A percentile compares a stretch with the other conserved stretches of the same genome.
Evolutionary conservation across 2,329 filamentous ascomycete genomes (phyloP).

Genomic region (Cordyceps fumosorosea): DNA sequence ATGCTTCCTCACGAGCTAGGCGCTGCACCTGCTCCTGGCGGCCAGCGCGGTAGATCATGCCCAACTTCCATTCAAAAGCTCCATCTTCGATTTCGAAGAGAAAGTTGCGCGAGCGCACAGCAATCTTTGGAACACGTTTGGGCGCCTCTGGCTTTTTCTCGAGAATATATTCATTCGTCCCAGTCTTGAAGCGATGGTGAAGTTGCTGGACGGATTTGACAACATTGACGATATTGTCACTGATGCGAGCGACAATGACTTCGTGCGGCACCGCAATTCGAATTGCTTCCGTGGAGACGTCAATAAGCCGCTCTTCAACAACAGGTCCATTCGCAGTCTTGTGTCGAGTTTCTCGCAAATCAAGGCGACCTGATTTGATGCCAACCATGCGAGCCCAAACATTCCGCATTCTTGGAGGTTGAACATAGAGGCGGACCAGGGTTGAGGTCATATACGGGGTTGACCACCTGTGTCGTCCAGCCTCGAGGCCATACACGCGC

Average conservation of each 20-base stretch:
- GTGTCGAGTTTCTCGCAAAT: slow-evolving; percentile 69
- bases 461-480: slow-evolving; percentile 81
- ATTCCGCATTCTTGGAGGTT: slow-evolving; percentile 72
- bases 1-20: slow-evolving; percentile 83
- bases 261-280: slow-evolving; percentile 86
- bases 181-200: slow-evolving; percentile 86
- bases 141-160: slow-evolving; percentile 80
- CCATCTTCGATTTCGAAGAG: slow-evolving; percentile 93
- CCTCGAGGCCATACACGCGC: slow-evolving; percentile 76
- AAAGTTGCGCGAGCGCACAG: slow-evolving; percentile 71
- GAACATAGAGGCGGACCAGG: slow-evolving; percentile 77
- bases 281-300: slow-evolving; percentile 78
- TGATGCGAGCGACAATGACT: slow-evolving; percentile 78
- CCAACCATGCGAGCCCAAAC: slow-evolving; percentile 85
- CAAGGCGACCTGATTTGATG: slow-evolving; percentile 72
- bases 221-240: slow-evolving; percentile 89
- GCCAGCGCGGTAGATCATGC: slow-evolving; percentile 86
- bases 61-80: slow-evolving; percentile 94
- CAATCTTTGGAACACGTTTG: slow-evolving; percentile 80
- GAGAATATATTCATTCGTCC: slow-evolving; percentile 80
- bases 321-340: slow-evolving; percentile 54
- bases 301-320: slow-evolving; percentile 73
- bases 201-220: slow-evolving; percentile 83
- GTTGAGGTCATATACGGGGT: slow-evolving; percentile 73
- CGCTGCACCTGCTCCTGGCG: slow-evolving; percentile 85